phyloP scores from a whole-genome alignment of 2,329 filamentous ascomycete genomes.

The Ceratocystis diversiconidia region DNA sequence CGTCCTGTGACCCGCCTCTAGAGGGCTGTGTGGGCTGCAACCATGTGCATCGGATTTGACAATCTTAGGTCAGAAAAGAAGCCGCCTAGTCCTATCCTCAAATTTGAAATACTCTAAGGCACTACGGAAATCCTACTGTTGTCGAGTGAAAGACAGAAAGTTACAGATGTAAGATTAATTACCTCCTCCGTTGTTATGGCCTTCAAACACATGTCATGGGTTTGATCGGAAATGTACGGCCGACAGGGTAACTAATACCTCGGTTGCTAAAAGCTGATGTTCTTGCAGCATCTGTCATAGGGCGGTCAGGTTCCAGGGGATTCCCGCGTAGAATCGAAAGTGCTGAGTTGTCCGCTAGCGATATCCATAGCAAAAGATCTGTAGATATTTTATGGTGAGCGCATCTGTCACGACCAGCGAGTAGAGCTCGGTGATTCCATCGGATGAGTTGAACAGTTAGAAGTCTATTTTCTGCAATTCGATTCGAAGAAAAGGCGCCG shows the following conservation, averaged over 20 bases:
- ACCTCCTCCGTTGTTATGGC: conserved; percentile 27
- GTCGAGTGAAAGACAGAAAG: conserved; percentile 38
- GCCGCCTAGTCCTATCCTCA: too few species aligned
- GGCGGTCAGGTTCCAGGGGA: too few species aligned
- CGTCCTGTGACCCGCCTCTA: too few species aligned
- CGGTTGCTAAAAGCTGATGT: conserved; percentile 36
- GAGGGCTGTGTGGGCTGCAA: too few species aligned
- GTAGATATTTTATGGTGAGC: conserved; percentile 34
- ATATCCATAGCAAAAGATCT: too few species aligned
- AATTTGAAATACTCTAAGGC: too few species aligned
- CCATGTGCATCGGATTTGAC: too few species aligned
- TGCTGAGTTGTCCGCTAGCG: too few species aligned
- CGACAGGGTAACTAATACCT: conserved; percentile 30
- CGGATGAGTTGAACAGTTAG: conserved; percentile 36
- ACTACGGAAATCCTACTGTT: too few species aligned
- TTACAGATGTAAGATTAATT: conserved; percentile 38
- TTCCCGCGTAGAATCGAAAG: too few species aligned
- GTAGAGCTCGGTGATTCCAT: conserved; percentile 35
- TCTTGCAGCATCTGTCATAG: conserved; percentile 33
- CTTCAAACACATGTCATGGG: conserved; percentile 22
- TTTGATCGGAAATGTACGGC: conserved; percentile 31
- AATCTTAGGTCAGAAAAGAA: too few species aligned
- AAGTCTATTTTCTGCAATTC: conserved; percentile 15
- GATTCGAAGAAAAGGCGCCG: too few species aligned
- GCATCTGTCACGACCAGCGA: conserved; percentile 38